A percentile compares a stretch with the other conserved stretches of the same genome.
Evolutionary conservation across 2,329 filamentous ascomycete genomes (phyloP).

Genomic region (Trichoderma pleuroti): DNA sequence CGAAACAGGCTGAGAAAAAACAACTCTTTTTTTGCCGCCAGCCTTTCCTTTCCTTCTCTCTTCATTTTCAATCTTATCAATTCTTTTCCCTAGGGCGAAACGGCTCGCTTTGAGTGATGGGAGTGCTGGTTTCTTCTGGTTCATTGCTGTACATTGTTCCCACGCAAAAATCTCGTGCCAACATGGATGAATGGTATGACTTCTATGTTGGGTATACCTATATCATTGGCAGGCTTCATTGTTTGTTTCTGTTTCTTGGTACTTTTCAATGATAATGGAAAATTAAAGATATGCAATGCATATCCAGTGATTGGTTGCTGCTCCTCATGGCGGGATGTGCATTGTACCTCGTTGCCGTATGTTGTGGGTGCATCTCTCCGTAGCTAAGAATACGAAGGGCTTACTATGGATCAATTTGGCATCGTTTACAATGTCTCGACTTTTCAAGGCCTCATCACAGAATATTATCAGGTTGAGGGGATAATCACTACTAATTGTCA

Average conservation of each 20-base stretch:
- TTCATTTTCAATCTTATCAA: background rate
- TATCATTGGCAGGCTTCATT: background rate
- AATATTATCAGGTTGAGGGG: no score
- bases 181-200: background rate
- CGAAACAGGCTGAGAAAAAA: background rate
- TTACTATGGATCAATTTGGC: accelerated
- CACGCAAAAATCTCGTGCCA: background rate
- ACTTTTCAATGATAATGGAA: background rate
- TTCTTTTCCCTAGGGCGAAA: conserved; percentile 4
- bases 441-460: background rate
- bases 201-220: background rate
- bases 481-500: background rate
- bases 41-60: background rate
- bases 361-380: background rate
- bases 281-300: background rate
- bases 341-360: background rate
- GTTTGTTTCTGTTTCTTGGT: background rate
- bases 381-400: background rate
- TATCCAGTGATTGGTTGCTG: background rate
- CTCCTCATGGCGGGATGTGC: background rate
- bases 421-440: background rate
- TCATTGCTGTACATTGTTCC: conserved; percentile 10
- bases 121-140: background rate
- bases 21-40: background rate
- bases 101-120: background rate